Evolutionary conservation across 2,329 filamentous ascomycete species (phyloP).

Genomic region (Ophiostoma pallidulum): DNA sequence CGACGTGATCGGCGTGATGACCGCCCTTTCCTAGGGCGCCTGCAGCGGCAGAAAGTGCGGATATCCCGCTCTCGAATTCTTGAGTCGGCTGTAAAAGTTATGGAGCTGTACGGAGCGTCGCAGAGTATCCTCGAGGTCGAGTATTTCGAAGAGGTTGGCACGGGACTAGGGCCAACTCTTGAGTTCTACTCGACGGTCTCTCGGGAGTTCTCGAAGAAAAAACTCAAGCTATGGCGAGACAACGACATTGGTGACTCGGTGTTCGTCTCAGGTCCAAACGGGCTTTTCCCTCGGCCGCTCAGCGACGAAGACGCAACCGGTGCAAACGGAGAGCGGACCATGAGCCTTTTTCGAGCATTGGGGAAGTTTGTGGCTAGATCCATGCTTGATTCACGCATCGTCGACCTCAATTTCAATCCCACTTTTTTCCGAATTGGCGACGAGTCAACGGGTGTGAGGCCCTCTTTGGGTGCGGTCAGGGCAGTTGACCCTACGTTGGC

Average conservation of each 20-base stretch:
- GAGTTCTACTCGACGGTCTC: conserved; percentile 98
- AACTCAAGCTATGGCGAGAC: conserved; percentile 92
- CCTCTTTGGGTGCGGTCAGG: conserved; percentile 82
- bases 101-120: conserved; percentile 96
- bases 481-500: conserved; percentile 80
- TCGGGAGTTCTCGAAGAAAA: conserved; percentile 94
- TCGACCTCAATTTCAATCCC: conserved; percentile 93
- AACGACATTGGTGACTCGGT: conserved; percentile 65
- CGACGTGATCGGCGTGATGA: conserved; percentile 82
- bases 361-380: conserved; percentile 96
- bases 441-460: conserved; percentile 54
- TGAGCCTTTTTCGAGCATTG: conserved; percentile 84
- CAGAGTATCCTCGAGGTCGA: conserved; percentile 95
- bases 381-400: conserved; percentile 96
- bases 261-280: conserved; percentile 74
- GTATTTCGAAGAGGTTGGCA: conserved; percentile 97
- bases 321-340: conserved; percentile 76
- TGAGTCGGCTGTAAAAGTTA: conserved; percentile 94
- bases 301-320: conserved; percentile 63
- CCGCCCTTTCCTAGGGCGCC: conserved; percentile 76
- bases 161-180: conserved; percentile 85
- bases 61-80: conserved; percentile 92
- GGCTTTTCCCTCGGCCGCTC: conserved; percentile 87
- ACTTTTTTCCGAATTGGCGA: conserved; percentile 95
- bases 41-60: conserved; percentile 95